phyloP scores from a whole-genome alignment of 257 asterid genomes.

The Knoxia roxburghii region DNA sequence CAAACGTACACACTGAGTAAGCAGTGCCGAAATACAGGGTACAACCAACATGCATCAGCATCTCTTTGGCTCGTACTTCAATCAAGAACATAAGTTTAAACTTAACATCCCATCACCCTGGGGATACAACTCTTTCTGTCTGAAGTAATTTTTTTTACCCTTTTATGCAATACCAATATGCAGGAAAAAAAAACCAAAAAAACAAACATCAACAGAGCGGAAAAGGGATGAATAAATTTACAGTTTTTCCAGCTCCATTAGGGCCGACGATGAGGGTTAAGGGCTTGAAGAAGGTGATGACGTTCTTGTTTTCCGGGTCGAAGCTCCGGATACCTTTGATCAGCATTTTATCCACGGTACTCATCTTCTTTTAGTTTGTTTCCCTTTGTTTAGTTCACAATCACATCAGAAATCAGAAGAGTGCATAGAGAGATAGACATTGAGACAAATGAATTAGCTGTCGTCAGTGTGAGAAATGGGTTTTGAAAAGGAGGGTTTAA shows the following conservation, averaged over 20 bases:
- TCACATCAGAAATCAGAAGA: background rate
- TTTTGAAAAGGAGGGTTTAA: background rate
- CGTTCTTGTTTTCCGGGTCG: slow-evolving; percentile 97
- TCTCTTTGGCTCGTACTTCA: background rate
- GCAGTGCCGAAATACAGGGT: background rate
- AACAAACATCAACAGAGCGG: background rate
- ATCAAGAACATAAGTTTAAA: background rate
- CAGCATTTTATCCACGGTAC: slow-evolving; percentile 95
- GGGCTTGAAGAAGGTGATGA: slow-evolving; percentile 86
- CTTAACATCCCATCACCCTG: background rate
- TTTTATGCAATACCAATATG: background rate
- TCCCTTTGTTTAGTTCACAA: background rate
- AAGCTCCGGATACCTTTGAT: slow-evolving; percentile 99
- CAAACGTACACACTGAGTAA: too few species aligned
- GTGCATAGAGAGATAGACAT: background rate
- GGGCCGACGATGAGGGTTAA: slow-evolving; percentile 94
- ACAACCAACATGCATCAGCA: background rate
- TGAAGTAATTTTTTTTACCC: background rate
- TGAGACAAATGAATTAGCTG: background rate
- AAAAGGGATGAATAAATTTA: slow-evolving; percentile 21
- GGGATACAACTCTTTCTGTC: too few species aligned
- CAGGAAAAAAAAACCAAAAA: background rate
- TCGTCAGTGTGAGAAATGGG: background rate
- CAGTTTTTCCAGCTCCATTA: slow-evolving; percentile 98
- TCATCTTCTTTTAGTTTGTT: slow-evolving; percentile 40